Percentiles rank a stretch among this genome's conserved stretches.
phyloP scores from a whole-genome alignment of 2,329 filamentous ascomycete species.

The Xylaria sp. region DNA sequence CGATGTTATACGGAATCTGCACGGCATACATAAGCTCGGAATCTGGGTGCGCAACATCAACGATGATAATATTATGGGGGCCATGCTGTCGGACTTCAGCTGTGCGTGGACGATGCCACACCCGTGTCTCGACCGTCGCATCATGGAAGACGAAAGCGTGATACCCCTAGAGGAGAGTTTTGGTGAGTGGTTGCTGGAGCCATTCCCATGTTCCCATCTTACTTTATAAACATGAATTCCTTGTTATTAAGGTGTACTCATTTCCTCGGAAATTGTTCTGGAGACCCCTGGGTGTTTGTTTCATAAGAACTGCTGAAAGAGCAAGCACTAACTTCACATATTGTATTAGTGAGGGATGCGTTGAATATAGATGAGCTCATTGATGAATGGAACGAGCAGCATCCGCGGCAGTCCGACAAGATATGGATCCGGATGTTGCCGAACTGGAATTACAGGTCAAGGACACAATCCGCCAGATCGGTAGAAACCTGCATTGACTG shows the following conservation, averaged over 20 bases:
- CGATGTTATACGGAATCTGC: too few species aligned
- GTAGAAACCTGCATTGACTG: not conserved
- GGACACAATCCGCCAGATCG: not conserved
- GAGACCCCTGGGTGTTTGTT: too few species aligned
- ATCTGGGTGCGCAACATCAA: too few species aligned
- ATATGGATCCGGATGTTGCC: not conserved
- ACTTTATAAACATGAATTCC: not conserved
- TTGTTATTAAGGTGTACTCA: not conserved
- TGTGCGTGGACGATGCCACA: not conserved
- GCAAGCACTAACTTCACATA: too few species aligned
- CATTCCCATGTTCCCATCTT: not conserved
- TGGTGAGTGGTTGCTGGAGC: not conserved
- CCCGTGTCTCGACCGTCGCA: not conserved
- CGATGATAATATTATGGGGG: too few species aligned
- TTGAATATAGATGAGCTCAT: too few species aligned
- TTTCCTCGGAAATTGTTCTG: not conserved
- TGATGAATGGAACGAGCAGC: not conserved
- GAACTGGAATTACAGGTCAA: not conserved
- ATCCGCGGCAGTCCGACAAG: not conserved
- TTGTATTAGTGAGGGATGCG: too few species aligned
- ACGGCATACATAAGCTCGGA: too few species aligned
- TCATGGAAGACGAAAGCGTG: not conserved
- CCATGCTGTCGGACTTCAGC: not conserved
- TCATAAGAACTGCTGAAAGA: too few species aligned
- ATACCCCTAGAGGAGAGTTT: not conserved